A percentile compares a stretch with the other conserved stretches of the same genome.
Evolutionary conservation across 768 basidiomycete species (phyloP).

Genomic region (Leucocoprinus sp.): DNA sequence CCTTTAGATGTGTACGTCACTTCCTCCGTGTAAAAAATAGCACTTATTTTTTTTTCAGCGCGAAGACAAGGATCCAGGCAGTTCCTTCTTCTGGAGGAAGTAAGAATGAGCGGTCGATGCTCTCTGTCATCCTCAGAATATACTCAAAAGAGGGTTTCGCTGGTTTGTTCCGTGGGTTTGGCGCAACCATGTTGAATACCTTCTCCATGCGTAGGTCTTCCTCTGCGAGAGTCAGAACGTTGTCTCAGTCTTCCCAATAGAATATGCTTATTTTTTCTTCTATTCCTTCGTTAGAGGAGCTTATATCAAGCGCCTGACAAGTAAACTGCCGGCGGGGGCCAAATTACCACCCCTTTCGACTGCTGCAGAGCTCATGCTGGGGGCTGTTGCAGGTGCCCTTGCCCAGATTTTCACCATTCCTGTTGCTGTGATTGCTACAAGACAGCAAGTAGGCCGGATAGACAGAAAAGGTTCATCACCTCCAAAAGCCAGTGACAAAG

Average conservation of each 20-base stretch:
- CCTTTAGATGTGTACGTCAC: constrained; percentile 83
- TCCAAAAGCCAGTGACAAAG: constrained; percentile 17
- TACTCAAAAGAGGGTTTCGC: constrained; percentile 71
- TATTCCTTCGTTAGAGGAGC: constrained; percentile 85
- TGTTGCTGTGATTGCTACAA: constrained; percentile 93
- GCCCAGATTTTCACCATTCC: constrained; percentile 99
- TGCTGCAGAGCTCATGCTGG: constrained; percentile 75
- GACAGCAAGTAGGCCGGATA: constrained; percentile 80
- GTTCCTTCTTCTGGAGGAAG: constrained; percentile 36
- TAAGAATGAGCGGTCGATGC: constrained; percentile 49
- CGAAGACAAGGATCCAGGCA: constrained; percentile 96
- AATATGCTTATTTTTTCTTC: constrained; percentile 99
- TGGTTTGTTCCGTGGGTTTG: constrained; percentile 88
- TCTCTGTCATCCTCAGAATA: constrained; percentile 59
- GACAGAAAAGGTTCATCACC: constrained; percentile 10
- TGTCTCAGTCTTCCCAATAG: constrained; percentile 29
- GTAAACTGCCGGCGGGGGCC: constrained; percentile 50
- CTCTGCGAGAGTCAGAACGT: background rate
- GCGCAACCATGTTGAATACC: constrained; percentile 96
- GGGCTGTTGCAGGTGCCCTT: constrained; percentile 87
- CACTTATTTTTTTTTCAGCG: constrained; percentile 34
- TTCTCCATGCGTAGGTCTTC: constrained; percentile 85
- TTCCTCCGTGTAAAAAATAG: background rate
- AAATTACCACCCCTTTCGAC: constrained; percentile 61
- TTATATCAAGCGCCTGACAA: constrained; percentile 65